Percentiles rank a stretch among this genome's conserved stretches.
These are phyloP conservation scores for Eruca vesicaria DNA, from an alignment of 441 rosid genomes.

Conservation along the genomic window DNA sequence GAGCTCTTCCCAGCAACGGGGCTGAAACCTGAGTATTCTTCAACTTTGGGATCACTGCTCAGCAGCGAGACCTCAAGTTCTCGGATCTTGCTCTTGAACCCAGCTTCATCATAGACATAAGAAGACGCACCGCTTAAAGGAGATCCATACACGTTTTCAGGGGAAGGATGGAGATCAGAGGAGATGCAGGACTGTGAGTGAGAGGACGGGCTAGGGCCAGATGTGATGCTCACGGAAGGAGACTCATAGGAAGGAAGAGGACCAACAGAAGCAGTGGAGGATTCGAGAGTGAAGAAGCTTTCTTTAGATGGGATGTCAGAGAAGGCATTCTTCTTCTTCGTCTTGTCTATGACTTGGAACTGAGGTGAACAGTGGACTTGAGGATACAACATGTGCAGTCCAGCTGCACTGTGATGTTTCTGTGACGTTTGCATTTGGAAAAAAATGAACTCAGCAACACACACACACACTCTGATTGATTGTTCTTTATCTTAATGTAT, in stretches of 20 bases:
- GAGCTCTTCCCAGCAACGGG: conserved; percentile 31
- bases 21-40: conserved; percentile 23
- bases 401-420: conserved; percentile 36
- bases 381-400: conserved; percentile 37
- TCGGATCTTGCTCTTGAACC: conserved; percentile 29
- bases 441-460: not conserved
- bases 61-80: conserved; percentile 35
- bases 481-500: not conserved
- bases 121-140: conserved; percentile 34
- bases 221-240: conserved; percentile 36
- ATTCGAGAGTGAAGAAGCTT: conserved; percentile 36
- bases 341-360: conserved; percentile 26
- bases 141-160: conserved; percentile 36
- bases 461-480: not conserved
- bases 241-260: conserved; percentile 32
- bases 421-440: conserved; percentile 37
- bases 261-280: conserved; percentile 32
- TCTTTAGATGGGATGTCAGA: conserved; percentile 30
- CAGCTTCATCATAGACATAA: conserved; percentile 24
- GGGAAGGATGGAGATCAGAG: conserved; percentile 37
- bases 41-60: conserved; percentile 25
- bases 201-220: conserved; percentile 37
- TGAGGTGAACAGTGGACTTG: conserved; percentile 35
- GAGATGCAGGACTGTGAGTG: conserved; percentile 40
- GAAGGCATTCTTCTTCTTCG: conserved; percentile 1